Evolutionary conservation across 148 eudicot genomes (phyloP).

Genomic region (Euryodendron excelsum): DNA sequence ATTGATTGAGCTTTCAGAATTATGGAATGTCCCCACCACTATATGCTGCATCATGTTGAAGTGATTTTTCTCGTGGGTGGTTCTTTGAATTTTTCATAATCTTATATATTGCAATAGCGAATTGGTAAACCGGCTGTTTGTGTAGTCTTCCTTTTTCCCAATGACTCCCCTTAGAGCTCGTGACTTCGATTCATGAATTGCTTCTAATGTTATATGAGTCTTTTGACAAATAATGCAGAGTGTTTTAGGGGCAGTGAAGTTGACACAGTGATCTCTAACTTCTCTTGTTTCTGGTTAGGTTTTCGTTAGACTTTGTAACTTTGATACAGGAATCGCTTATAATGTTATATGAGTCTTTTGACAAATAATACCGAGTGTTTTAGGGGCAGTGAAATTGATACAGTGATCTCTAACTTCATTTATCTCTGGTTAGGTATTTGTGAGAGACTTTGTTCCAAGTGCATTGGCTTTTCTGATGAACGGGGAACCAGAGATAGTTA

Average conservation of each 20-base stretch:
- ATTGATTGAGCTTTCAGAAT: constrained; percentile 4
- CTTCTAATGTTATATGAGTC: neutral
- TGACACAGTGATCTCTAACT: neutral
- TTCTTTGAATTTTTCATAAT: neutral
- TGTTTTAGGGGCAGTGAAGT: neutral
- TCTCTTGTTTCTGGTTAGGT: constrained; percentile 54
- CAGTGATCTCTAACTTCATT: constrained; percentile 5
- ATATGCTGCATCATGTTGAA: neutral
- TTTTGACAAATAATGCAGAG: no score
- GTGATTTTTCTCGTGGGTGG: neutral
- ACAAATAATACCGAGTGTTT: neutral
- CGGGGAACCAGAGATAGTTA: constrained; percentile 91
- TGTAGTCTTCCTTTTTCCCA: neutral
- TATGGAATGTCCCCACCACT: neutral
- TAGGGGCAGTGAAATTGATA: neutral
- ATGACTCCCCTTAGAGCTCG: neutral
- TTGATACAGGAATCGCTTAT: no score
- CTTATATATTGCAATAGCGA: neutral
- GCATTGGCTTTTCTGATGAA: constrained; percentile 97
- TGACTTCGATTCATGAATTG: neutral
- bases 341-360: no score
- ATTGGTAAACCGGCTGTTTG: neutral
- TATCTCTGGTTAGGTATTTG: constrained; percentile 64
- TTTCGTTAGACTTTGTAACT: constrained; percentile 97
- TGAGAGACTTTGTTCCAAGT: constrained; percentile 97